Evolutionary conservation across 768 basidiomycete species (phyloP).

Genomic region (Rhodotorula graminis): DNA sequence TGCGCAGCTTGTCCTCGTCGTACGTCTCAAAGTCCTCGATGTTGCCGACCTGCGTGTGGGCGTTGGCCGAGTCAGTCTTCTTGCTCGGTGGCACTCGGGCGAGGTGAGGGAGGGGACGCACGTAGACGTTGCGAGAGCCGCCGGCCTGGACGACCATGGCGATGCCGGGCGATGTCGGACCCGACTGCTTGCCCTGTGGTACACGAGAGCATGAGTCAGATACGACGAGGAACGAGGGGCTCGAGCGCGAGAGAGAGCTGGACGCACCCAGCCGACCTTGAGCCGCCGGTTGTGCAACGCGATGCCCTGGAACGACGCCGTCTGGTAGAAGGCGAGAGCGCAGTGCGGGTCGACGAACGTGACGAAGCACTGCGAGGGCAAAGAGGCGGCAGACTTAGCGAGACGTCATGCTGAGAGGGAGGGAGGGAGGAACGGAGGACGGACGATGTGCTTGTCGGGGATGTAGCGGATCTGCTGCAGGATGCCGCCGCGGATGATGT

Average conservation of each 20-base stretch:
- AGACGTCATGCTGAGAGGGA: not conserved
- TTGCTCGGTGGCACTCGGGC: no score
- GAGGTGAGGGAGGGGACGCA: slow-evolving; percentile 4
- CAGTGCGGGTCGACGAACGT: slow-evolving; percentile 78
- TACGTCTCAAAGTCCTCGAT: slow-evolving; percentile 93
- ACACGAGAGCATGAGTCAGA: no score
- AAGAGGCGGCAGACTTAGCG: slow-evolving; percentile 47
- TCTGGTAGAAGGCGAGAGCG: slow-evolving; percentile 89
- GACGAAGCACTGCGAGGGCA: slow-evolving; percentile 56
- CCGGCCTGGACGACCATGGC: slow-evolving; percentile 86
- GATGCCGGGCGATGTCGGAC: slow-evolving; percentile 73
- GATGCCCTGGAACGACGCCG: slow-evolving; percentile 81
- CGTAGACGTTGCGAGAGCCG: slow-evolving; percentile 90
- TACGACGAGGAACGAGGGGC: not conserved
- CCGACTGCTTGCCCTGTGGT: slow-evolving; percentile 73
- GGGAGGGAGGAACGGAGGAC: slow-evolving; percentile 8
- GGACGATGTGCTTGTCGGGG: slow-evolving; percentile 87
- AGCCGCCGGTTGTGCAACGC: slow-evolving; percentile 87
- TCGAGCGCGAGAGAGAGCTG: no score
- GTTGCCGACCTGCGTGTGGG: slow-evolving; percentile 38
- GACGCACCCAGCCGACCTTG: slow-evolving; percentile 77
- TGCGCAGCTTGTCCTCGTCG: slow-evolving; percentile 78
- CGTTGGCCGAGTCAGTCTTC: not conserved
- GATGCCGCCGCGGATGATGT: slow-evolving; percentile 92
- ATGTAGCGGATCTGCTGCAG: slow-evolving; percentile 91